Percentiles rank a stretch among this genome's conserved stretches.
Evolutionary conservation across 2,329 filamentous ascomycete genomes (phyloP).

Genomic region (Grosmannia penicillata): DNA sequence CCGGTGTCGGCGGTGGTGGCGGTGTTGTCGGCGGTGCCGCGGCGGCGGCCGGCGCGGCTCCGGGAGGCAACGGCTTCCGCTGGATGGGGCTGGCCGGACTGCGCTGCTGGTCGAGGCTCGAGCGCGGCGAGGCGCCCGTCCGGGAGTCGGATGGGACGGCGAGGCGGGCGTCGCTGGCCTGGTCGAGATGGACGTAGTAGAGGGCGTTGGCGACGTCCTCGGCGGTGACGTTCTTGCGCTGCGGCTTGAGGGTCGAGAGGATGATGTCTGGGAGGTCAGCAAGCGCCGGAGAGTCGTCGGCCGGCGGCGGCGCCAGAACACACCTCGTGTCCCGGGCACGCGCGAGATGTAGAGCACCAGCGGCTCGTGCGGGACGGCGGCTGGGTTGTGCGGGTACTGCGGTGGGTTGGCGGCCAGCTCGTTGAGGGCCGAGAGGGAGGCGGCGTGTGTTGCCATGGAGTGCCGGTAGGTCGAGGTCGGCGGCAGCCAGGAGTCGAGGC

Average conservation of each 20-base stretch:
- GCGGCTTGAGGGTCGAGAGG: conserved; percentile 79
- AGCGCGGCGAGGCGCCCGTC: conserved; percentile 7
- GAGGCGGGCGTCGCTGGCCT: conserved; percentile 37
- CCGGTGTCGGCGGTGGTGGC: background rate
- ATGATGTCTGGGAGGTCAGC: conserved; percentile 55
- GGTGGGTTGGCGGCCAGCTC: conserved; percentile 75
- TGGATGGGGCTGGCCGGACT: conserved; percentile 22
- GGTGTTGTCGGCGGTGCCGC: background rate
- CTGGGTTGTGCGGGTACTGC: conserved; percentile 65
- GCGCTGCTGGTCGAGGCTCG: background rate
- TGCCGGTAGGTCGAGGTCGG: too few species aligned
- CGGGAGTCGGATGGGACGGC: conserved; percentile 25
- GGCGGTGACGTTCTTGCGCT: conserved; percentile 73
- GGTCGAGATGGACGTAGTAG: conserved; percentile 78
- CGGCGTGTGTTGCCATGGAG: conserved; percentile 49
- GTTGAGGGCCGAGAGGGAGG: conserved; percentile 67
- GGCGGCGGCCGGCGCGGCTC: conserved; percentile 4
- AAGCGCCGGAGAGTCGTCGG: too few species aligned
- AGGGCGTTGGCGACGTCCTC: conserved; percentile 78
- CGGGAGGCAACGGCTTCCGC: conserved; percentile 34
- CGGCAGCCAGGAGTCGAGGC: too few species aligned
- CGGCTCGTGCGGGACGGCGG: conserved; percentile 51
- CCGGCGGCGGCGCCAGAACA: background rate
- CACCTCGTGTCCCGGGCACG: conserved; percentile 82
- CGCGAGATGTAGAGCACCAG: conserved; percentile 82